Evolutionary conservation across 257 asterid species (phyloP), one percentile per base, ranked within the genome.

Genomic region (Ajuga chamaepitys): DNA sequence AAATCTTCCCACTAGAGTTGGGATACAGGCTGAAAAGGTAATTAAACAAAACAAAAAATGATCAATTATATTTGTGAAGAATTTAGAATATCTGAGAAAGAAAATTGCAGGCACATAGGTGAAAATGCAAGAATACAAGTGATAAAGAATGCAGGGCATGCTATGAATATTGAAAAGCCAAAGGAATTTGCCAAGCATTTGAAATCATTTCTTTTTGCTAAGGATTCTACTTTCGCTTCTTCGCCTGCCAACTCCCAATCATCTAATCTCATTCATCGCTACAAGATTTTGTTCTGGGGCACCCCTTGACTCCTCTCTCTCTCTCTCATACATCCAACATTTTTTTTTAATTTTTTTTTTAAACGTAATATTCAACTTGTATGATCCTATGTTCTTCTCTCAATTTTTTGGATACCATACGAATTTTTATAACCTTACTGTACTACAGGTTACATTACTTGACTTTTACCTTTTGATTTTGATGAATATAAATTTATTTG

Each of bases 71-170:
- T n/a, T n/a, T n/a, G n/a, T n/a, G n/a, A n/a, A n/a, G n/a, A n/a
- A n/a, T n/a, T n/a, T n/a, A n/a, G n/a, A n/a, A n/a, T n/a, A n/a
- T n/a, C n/a, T n/a, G n/a, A n/a, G 21, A 32, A 34, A 17, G 25
- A 9, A 21, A 24, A 34, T 9, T 73, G 69, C 80, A 91, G 98
- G 68, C 97, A 89, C 75, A 80, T 89, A 12, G 96, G 95, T 47
- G 95, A 82, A 9, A 74, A 75, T 67, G 96, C 97, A 14, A 72
- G 68, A 40, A 30, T 89, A 10, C 83, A 84, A 64, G 87, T 87
- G 35, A 85, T 92, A 41, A 87, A 86, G 77, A 75, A 84, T 42
- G 96, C 96, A 6, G 97, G 98, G 6, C 95, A 93, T 74, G 95
- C 96, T 1, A 85, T 89, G 75, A 87, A 93, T 84, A 77, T 87